These are phyloP conservation scores for Spathaspora hagerdaliae DNA, from an alignment of 805 yeast genomes.

Conservation along the genomic window DNA sequence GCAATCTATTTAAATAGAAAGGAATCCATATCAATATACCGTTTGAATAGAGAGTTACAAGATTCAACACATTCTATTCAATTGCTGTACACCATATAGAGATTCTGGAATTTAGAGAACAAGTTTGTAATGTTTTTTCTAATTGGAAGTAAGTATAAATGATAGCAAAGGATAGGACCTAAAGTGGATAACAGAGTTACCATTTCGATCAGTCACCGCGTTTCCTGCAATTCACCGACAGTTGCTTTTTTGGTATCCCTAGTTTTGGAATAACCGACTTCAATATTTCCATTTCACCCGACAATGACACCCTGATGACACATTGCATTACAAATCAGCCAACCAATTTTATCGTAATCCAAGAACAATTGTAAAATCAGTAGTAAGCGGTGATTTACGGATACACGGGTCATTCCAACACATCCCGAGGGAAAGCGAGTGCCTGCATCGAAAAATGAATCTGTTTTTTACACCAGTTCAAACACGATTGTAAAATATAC, in stretches of 20 bases:
- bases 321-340: too few relatives aligned
- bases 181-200: not conserved
- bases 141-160: conserved; percentile 26
- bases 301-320: too few relatives aligned
- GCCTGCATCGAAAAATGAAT: not conserved
- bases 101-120: too few relatives aligned
- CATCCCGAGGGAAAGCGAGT: not conserved
- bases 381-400: not conserved
- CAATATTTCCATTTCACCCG: not conserved
- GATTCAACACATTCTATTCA: too few relatives aligned
- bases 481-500: not conserved
- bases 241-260: not conserved
- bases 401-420: not conserved
- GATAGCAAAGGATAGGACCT: not conserved
- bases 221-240: not conserved
- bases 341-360: too few relatives aligned
- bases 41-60: too few relatives aligned
- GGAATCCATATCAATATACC: too few relatives aligned
- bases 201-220: not conserved
- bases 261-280: not conserved
- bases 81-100: too few relatives aligned
- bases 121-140: conserved; percentile 18
- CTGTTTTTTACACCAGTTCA: not conserved
- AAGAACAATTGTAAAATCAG: not conserved
- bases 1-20: too few relatives aligned